These are phyloP conservation scores for Bruguiera gymnorhiza DNA, from an alignment of 345 rosid genomes.

Conservation along the genomic window DNA sequence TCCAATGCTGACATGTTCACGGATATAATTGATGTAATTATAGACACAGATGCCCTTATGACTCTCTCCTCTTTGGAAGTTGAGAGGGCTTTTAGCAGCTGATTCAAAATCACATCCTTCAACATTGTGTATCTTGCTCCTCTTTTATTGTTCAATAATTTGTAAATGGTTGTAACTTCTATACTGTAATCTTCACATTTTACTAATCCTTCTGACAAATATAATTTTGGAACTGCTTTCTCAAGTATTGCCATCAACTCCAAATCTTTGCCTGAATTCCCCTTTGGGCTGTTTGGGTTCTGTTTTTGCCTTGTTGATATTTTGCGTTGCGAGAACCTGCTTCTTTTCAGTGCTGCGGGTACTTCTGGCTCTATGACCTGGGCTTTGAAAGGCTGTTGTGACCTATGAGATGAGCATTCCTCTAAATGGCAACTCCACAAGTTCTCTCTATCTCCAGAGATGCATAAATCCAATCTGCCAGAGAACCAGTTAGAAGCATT, in stretches of 20 bases:
- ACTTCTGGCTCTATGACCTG: conserved; percentile 41
- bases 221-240: conserved; percentile 49
- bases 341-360: conserved; percentile 23
- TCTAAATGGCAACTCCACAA: conserved; percentile 24
- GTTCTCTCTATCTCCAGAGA: conserved; percentile 35
- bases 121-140: conserved; percentile 61
- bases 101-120: conserved; percentile 71
- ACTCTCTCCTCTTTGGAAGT: conserved; percentile 66
- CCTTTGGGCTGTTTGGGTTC: conserved; percentile 18
- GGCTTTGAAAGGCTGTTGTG: conserved; percentile 26
- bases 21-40: conserved; percentile 58
- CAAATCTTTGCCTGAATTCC: conserved; percentile 26
- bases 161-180: conserved; percentile 59
- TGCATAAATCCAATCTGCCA: conserved; percentile 37
- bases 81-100: conserved; percentile 63
- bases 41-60: conserved; percentile 61
- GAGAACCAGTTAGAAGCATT: conserved; percentile 26
- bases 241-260: conserved; percentile 54
- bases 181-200: conserved; percentile 51
- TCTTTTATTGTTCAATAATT: conserved; percentile 54
- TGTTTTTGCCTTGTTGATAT: conserved; percentile 30
- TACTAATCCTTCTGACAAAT: conserved; percentile 46
- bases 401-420: conserved; percentile 23
- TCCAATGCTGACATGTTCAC: conserved; percentile 50
- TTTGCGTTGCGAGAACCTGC: conserved; percentile 13